These are phyloP conservation scores for Nyctanthes arbortristis DNA, from an alignment of 257 asterid genomes.

Conservation along the genomic window DNA sequence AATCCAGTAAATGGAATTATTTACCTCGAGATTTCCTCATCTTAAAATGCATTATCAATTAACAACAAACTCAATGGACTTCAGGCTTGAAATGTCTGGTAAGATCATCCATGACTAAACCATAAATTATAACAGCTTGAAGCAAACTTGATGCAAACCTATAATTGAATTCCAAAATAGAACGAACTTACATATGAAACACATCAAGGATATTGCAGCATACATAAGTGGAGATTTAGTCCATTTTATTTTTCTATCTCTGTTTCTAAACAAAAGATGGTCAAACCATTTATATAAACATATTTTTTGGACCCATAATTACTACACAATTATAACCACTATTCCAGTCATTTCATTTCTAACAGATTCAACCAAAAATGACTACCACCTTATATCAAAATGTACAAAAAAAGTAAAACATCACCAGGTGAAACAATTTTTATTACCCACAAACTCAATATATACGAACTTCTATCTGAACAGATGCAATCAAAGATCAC, in stretches of 20 bases:
- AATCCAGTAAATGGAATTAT: background rate
- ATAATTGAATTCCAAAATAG: background rate
- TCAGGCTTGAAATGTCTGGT: background rate
- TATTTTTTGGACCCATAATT: too few relatives aligned
- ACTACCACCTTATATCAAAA: slow-evolving; percentile 13
- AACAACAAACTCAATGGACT: background rate
- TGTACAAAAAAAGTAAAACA: slow-evolving; percentile 7
- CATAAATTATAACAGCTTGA: background rate
- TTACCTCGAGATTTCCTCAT: background rate
- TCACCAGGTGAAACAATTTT: slow-evolving; percentile 15
- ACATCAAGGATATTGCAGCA: background rate
- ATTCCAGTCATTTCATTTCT: slow-evolving; percentile 6
- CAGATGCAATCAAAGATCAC: background rate
- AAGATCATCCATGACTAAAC: background rate
- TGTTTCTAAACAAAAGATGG: too few relatives aligned
- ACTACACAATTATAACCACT: too few relatives aligned
- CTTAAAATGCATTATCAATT: background rate
- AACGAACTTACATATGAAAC: background rate
- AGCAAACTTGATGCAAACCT: background rate
- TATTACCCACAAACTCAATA: background rate
- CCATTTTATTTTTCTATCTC: too few relatives aligned
- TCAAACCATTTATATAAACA: too few relatives aligned
- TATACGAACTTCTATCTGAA: background rate
- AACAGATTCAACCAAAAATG: slow-evolving; percentile 7
- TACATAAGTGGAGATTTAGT: background rate